Evolutionary conservation across 306 rosid species (phyloP).

Genomic region (Hippophae rhamnoides): DNA sequence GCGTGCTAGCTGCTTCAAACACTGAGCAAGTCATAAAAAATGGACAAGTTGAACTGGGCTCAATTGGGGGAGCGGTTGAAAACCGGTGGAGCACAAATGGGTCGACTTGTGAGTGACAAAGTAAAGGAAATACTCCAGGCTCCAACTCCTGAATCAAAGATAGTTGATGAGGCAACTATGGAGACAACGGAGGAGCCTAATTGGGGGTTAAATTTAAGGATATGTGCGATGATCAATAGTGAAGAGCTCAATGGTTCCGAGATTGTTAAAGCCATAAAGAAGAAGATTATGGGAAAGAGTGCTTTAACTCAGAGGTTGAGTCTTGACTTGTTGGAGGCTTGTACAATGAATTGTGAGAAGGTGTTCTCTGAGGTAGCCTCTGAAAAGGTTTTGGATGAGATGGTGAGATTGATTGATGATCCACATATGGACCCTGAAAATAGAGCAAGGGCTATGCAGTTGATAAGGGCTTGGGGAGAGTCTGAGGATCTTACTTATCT

Average conservation of each 20-base stretch:
- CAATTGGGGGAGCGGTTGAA: slow-evolving; percentile 58
- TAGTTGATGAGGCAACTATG: slow-evolving; percentile 67
- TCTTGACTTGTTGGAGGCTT: slow-evolving; percentile 62
- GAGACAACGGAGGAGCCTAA: slow-evolving; percentile 56
- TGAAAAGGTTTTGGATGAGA: slow-evolving; percentile 65
- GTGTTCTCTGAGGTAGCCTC: slow-evolving; percentile 74
- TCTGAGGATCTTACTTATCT: slow-evolving; percentile 71
- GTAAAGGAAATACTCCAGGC: slow-evolving; percentile 59
- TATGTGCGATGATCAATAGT: slow-evolving; percentile 54
- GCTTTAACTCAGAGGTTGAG: slow-evolving; percentile 39
- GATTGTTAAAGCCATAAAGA: slow-evolving; percentile 52
- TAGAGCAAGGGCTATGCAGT: slow-evolving; percentile 40
- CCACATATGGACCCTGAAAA: slow-evolving; percentile 22
- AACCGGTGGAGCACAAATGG: slow-evolving; percentile 69
- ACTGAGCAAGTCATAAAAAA: not conserved
- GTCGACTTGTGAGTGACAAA: slow-evolving; percentile 53
- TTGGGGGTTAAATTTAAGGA: slow-evolving; percentile 69
- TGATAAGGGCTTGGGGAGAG: slow-evolving; percentile 79
- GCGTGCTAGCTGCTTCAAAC: not conserved
- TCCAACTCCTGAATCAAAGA: slow-evolving; percentile 63
- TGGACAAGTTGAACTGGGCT: slow-evolving; percentile 58
- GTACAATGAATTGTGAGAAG: slow-evolving; percentile 70
- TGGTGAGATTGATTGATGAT: slow-evolving; percentile 46
- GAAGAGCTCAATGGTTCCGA: slow-evolving; percentile 54
- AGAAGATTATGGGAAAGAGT: slow-evolving; percentile 40